These are phyloP conservation scores for Quercus dentata DNA, from an alignment of 306 rosid species.

Conservation along the genomic window DNA sequence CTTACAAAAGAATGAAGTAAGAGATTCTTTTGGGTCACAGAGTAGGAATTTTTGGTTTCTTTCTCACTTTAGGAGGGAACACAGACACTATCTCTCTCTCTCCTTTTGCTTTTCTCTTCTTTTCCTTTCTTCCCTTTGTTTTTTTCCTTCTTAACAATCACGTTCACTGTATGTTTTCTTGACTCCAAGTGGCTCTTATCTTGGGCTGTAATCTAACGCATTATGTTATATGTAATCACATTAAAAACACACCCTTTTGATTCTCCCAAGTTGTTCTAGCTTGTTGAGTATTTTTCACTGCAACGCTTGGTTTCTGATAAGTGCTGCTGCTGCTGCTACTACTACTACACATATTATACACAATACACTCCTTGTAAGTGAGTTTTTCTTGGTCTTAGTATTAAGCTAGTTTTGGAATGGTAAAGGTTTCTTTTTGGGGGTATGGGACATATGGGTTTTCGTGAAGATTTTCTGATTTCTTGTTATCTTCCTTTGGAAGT, in stretches of 20 bases:
- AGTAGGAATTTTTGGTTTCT: constrained; percentile 36
- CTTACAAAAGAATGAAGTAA: constrained; percentile 26
- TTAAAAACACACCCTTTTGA: constrained; percentile 14
- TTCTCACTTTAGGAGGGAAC: constrained; percentile 46
- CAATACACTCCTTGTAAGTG: neutral
- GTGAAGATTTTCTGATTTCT: constrained; percentile 4
- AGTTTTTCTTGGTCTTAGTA: neutral
- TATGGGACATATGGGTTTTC: constrained; percentile 27
- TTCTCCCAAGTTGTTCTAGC: constrained; percentile 22
- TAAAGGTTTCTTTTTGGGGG: constrained; percentile 3
- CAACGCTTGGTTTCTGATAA: constrained; percentile 9
- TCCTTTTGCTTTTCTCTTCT: constrained; percentile 35
- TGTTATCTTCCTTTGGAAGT: neutral
- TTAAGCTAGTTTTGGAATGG: constrained; percentile 11
- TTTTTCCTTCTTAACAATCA: neutral
- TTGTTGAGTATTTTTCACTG: constrained; percentile 12
- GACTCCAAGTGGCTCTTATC: constrained; percentile 44
- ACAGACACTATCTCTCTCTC: constrained; percentile 16
- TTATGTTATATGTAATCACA: constrained; percentile 9
- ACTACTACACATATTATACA: too few species aligned
- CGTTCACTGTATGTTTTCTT: neutral
- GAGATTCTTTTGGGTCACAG: constrained; percentile 47
- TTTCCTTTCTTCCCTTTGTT: neutral
- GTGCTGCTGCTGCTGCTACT: constrained; percentile 4
- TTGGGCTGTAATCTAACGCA: constrained; percentile 34